Evolutionary conservation across 176 grass and related monocot genomes (phyloP).

Genomic region (Dendrocalamus sinicus): DNA sequence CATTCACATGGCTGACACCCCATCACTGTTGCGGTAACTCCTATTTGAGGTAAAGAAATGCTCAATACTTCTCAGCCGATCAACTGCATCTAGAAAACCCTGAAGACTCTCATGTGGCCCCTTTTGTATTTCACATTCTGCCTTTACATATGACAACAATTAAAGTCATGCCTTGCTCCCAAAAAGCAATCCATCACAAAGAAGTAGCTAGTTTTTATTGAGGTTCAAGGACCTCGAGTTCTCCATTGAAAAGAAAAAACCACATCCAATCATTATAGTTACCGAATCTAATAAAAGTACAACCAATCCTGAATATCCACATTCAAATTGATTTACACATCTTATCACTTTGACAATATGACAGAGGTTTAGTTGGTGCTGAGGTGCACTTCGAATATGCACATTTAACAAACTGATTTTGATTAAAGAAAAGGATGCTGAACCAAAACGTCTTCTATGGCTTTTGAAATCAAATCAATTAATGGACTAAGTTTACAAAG

Average conservation of each 20-base stretch:
- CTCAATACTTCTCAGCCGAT: slow-evolving; percentile 73
- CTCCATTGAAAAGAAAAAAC: background rate
- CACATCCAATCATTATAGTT: background rate
- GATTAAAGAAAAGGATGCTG: background rate
- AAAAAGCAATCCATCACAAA: background rate
- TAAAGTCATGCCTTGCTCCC: background rate
- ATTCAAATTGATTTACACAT: background rate
- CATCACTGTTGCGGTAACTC: slow-evolving; percentile 83
- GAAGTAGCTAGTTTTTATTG: background rate
- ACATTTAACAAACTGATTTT: background rate
- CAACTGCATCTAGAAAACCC: slow-evolving; percentile 81
- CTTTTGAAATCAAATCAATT: background rate
- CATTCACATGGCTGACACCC: slow-evolving; percentile 77
- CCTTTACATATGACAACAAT: slow-evolving; percentile 48
- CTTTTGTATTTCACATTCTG: slow-evolving; percentile 78
- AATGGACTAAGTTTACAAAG: background rate
- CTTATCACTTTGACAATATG: background rate
- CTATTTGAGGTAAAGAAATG: slow-evolving; percentile 91
- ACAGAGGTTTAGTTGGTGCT: background rate
- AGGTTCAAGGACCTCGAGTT: background rate
- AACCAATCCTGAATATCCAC: background rate
- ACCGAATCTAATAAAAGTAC: background rate
- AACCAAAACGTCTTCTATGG: background rate
- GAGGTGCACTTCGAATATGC: background rate
- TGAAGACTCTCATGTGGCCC: slow-evolving; percentile 80